Evolutionary conservation across 495 filamentous ascomycete genomes (phyloP), one percentile per base, ranked within the genome.

Genomic region (Hypoxylon intermedium): DNA sequence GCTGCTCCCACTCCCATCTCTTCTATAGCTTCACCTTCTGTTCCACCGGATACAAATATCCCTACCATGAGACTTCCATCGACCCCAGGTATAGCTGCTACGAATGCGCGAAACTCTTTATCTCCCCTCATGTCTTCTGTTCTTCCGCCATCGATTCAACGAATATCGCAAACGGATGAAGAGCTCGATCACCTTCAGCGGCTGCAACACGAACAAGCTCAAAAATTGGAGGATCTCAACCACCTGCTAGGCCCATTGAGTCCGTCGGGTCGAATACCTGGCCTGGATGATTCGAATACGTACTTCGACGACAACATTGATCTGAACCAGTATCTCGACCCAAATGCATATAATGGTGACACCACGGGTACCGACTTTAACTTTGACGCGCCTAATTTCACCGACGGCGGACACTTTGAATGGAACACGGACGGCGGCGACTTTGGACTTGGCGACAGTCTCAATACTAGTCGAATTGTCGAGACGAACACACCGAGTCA

Each of bases 211-310:
- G 84, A 92, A 34, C 90, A 95, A 62, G 82, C 85, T 44, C 76
- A 78, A 28, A 86, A 87, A 16, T 84, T 97, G 5, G 82, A 89
- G 51, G 83, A 88, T 49, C 76, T 97, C 19, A 82, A 84, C 46
- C 82, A 83, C 28, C 69, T 89, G 0, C 77, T 97, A 18, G 85
- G 88, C 24, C 91, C 92, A 1, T 77, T 95, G 23, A 90, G 86
- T 65, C 92, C 91, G 0, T 89, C 83, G 4, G 91, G 91, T 9
- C 79, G 80, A 13, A 94, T 97, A 45, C 91, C 91, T 0, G 91
- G 90, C 7, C 70, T 95, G 2, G 78, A 78, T 23, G 76, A 79
- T 5, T 61, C 72, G 11, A 79, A 77, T 20, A 77, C 74, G 23
- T 82, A 79, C 58, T 82, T 80, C 37, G 75, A 75, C 48, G 69